These are phyloP conservation scores for Solanum appendiculatum DNA, from an alignment of 257 asterid species.

Conservation along the genomic window DNA sequence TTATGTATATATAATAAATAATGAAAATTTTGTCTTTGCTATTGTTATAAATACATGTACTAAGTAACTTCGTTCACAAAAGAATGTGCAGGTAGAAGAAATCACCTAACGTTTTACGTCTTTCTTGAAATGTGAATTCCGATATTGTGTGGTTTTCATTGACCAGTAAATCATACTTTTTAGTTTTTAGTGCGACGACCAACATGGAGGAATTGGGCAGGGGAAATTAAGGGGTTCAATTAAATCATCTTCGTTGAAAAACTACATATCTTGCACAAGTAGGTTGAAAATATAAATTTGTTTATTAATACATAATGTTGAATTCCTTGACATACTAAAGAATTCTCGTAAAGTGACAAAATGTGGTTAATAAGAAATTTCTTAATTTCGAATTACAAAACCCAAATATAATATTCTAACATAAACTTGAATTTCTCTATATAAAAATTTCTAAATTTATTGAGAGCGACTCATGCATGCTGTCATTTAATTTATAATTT, in stretches of 20 bases:
- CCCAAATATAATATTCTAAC: background rate
- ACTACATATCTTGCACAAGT: background rate
- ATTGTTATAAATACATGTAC: background rate
- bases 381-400: background rate
- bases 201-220: background rate
- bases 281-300: background rate
- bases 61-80: background rate
- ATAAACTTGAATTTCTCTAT: background rate
- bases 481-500: background rate
- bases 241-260: background rate
- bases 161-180: background rate
- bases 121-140: background rate
- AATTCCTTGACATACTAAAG: background rate
- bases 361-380: background rate
- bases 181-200: background rate
- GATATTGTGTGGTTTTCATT: background rate
- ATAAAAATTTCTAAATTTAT: background rate
- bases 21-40: background rate
- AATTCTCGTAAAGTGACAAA: background rate
- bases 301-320: background rate
- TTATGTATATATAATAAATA: background rate
- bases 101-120: background rate
- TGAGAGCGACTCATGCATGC: background rate
- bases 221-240: background rate
- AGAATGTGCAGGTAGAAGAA: fast-evolving